Base-by-base conservation (phyloP, 345 rosid genomes). In the Xanthoceras sorbifolium region DNA sequence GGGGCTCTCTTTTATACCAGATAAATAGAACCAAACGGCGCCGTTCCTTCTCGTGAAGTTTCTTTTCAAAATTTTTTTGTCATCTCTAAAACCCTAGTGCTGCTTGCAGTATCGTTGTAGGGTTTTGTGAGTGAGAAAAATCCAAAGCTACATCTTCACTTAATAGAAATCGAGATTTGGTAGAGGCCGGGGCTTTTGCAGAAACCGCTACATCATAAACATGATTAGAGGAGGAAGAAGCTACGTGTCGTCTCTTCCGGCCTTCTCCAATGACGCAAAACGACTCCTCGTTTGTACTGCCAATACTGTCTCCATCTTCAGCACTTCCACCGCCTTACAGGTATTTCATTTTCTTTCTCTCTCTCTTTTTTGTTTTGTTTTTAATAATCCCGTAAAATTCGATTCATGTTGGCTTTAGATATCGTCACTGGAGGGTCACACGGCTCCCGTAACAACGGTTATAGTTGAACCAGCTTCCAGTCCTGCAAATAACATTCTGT, bases 261-360 rank as follows among this genome's bases (percentile, higher is more conserved):
- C 93, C 7, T 93, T 96, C 94, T 96, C 99, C 72, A 96, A 93
- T 79, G 99, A 93, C 72, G 90, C 91, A 46, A 96, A 91, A 77
- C 87, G 89, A 72, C 93, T 93, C 0, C 94, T 96, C 28, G 87
- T 93, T 52, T 96, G 98, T 84, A 84, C 97, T 38, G 86, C 89
- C 57, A 87, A 87, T 83, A 84, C 87, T 18, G 94, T 96, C 79
- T 84, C 94, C 63, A 73, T 96, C 82, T 93, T 93, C 86, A 93
- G 97, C 89, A 84, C 88, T 74, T 85, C 91, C 84, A 93, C 97
- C 59, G 98, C 92, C 76, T 85, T 93, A 59, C 93, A 83, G 90
- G 99, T 92, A 54, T 44, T 73, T 18, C 25, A 23, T 28, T 46
- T 36, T 57, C 14, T 52, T 0, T 23, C 75, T 59, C 15, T 52